Evolutionary conservation across 202 grass and related monocot genomes (phyloP).

Genomic region (Cymbopogon flexuosus): DNA sequence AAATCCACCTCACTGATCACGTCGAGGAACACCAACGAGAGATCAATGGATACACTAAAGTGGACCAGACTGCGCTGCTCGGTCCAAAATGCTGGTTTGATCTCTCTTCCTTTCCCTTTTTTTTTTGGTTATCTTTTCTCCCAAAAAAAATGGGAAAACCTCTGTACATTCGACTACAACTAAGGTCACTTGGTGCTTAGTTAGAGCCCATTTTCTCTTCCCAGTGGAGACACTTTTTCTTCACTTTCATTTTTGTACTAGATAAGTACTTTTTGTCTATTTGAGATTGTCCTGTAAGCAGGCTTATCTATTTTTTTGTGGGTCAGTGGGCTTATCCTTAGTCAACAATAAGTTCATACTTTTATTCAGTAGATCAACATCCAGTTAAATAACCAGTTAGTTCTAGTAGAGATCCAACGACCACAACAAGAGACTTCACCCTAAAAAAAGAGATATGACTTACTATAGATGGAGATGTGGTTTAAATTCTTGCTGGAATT

Average conservation of each 20-base stretch:
- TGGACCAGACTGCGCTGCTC: not conserved
- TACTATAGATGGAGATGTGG: not conserved
- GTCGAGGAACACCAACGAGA: not conserved
- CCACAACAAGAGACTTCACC: not conserved
- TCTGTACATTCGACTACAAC: not conserved
- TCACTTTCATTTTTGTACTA: not conserved
- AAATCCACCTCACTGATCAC: not conserved
- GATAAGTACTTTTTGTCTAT: not conserved
- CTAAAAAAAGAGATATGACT: not conserved
- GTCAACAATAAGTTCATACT: not conserved
- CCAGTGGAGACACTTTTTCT: not conserved
- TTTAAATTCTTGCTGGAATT: not conserved
- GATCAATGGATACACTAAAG: not conserved
- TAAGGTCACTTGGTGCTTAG: not conserved
- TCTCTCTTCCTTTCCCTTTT: not conserved
- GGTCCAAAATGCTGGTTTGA: not conserved
- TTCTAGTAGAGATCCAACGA: not conserved
- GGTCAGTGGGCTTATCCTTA: not conserved
- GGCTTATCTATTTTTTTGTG: not conserved
- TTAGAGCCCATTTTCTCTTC: not conserved
- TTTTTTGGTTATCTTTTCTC: not conserved
- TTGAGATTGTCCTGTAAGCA: not conserved
- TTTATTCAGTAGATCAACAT: not conserved
- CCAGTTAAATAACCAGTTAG: not conserved
- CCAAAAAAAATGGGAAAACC: not conserved